Base-by-base conservation (phyloP, 2,329 filamentous ascomycete species). In the Akanthomyces lecanii region DNA sequence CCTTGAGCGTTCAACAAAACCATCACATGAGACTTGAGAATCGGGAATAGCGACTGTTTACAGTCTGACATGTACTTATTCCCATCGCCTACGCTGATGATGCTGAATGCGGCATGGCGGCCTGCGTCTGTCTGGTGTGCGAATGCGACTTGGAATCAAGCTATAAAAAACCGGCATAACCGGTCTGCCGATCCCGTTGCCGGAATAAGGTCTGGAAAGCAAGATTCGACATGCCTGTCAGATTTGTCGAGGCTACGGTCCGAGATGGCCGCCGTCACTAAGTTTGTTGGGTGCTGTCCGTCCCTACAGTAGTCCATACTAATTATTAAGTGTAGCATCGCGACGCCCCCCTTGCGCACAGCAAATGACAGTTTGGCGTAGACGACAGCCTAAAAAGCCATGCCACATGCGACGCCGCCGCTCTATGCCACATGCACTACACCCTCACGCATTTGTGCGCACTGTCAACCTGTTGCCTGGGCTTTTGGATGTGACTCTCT, bases 291-390 rank as follows among this genome's bases (percentile, higher is more conserved):
- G 21, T 59, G 6, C 28, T 30, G 21, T 21, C 21, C 21, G 21
- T 21, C 21, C 21, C 21, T 21, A 21, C 21, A 21, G 21, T 21
- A 21, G 21, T 21, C 21, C 21, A 21, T 21, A 21, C 21, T 21
- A 21, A 30, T 45, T 25, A 40, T 38, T 3, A 11, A 47, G 12
- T 28, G n/a, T 10, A 48, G 50, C 36, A 42, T 58, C 21, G 38
- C 14, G 33, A 36, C 16, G 18, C 48, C 28, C 28, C 40, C 59
- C n/a, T 5, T 28, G n/a, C 16, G 48, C 50, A 40, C 48, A 47
- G 50, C 59, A 61, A 61, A 61, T 54, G 50, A 28, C 28, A 28
- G 50, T 23, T 4, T 54, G 16, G 36, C 28, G 28, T 61, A 61
- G 59, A 55, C 59, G 59, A 61, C 48, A 40, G 56, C 28, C 55